Evolutionary conservation across 2,329 filamentous ascomycete genomes (phyloP).

Genomic region (Phyllosticta ampelicida): DNA sequence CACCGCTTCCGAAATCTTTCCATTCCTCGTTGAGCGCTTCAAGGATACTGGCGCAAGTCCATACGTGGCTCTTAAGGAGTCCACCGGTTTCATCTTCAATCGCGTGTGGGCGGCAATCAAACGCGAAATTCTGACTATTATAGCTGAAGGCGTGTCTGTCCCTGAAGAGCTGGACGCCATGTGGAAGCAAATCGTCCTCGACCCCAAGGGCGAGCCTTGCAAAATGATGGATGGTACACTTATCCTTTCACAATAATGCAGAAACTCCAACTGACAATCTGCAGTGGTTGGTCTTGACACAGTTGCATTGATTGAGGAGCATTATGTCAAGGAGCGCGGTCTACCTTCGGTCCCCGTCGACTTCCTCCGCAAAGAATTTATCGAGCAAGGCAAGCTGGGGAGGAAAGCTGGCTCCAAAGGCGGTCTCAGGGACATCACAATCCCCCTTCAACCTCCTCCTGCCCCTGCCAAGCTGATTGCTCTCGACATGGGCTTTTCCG

Average conservation of each 20-base stretch:
- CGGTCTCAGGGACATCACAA: slow-evolving; percentile 21
- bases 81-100: slow-evolving; percentile 46
- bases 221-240: slow-evolving; percentile 34
- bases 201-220: slow-evolving; percentile 22
- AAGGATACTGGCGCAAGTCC: slow-evolving; percentile 33
- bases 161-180: slow-evolving; percentile 42
- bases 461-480: neutral
- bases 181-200: slow-evolving; percentile 33
- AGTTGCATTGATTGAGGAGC: slow-evolving; percentile 42
- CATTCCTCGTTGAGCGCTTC: slow-evolving; percentile 34
- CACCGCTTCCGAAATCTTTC: slow-evolving; percentile 34
- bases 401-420: slow-evolving; percentile 25
- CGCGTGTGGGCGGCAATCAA: slow-evolving; percentile 48
- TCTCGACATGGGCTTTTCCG: slow-evolving; percentile 4
- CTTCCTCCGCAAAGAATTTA: slow-evolving; percentile 36
- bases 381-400: slow-evolving; percentile 39
- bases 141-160: slow-evolving; percentile 40
- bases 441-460: neutral
- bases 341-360: slow-evolving; percentile 31
- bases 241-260: neutral
- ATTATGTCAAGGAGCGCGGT: slow-evolving; percentile 42
- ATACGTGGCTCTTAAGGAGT: slow-evolving; percentile 36
- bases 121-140: slow-evolving; percentile 39
- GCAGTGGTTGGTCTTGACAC: slow-evolving; percentile 41
- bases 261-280: neutral